Evolutionary conservation across 2,329 filamentous ascomycete genomes (phyloP).

Genomic region (Scedosporium apiospermum): DNA sequence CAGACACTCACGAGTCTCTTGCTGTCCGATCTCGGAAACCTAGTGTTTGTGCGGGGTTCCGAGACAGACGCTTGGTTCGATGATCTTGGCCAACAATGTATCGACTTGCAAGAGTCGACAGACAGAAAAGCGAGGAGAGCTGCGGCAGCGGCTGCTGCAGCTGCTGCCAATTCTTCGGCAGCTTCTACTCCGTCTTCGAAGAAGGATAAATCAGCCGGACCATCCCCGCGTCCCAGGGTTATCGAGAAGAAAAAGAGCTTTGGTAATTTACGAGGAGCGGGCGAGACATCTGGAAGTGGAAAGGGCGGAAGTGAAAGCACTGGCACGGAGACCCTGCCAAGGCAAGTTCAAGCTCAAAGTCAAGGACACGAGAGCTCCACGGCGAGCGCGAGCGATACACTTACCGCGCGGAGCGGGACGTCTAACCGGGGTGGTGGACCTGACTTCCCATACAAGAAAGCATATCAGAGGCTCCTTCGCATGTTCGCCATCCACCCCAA

Average conservation of each 20-base stretch:
- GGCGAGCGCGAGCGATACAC: conserved; percentile 27
- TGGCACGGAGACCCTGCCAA: conserved; percentile 20
- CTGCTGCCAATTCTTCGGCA: conserved; percentile 22
- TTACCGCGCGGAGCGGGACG: conserved; percentile 19
- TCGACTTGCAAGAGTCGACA: conserved; percentile 49
- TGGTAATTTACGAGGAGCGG: conserved; percentile 38
- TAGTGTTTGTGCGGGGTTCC: conserved; percentile 78
- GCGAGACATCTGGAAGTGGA: background rate
- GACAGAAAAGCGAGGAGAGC: conserved; percentile 35
- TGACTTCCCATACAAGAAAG: conserved; percentile 71
- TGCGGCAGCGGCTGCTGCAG: background rate
- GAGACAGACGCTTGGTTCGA: conserved; percentile 89
- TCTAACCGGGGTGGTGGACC: conserved; percentile 10
- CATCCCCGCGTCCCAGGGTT: conserved; percentile 35
- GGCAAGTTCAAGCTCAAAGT: conserved; percentile 10
- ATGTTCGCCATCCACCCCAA: conserved; percentile 88
- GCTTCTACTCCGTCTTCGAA: conserved; percentile 14
- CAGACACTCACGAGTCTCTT: conserved; percentile 76
- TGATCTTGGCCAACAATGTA: conserved; percentile 55
- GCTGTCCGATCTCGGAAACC: conserved; percentile 78
- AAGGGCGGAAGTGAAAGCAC: background rate
- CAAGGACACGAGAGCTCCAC: conserved; percentile 29
- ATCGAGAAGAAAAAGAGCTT: conserved; percentile 62
- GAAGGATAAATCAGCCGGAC: conserved; percentile 27
- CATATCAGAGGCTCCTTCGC: conserved; percentile 69